A percentile compares a stretch with the other conserved stretches of the same genome.
Evolutionary conservation across 2,329 filamentous ascomycete genomes (phyloP).

Genomic region (Exophiala bonariae): DNA sequence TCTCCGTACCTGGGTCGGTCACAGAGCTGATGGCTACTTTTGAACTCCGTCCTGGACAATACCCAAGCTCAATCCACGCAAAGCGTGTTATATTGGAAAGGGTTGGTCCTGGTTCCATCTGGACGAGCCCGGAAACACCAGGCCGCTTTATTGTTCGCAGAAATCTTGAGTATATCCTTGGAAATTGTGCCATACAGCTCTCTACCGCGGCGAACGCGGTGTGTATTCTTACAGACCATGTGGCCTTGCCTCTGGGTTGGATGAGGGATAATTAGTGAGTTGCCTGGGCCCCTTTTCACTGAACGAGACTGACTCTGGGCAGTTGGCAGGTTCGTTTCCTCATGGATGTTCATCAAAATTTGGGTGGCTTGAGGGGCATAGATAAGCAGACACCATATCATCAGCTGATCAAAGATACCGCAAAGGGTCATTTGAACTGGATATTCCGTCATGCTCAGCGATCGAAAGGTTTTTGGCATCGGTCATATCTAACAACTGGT

Average conservation of each 20-base stretch:
- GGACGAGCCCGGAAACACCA: constrained; percentile 2
- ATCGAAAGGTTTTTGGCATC: constrained; percentile 13
- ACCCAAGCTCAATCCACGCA: too few relatives aligned
- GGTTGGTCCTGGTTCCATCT: constrained; percentile 4
- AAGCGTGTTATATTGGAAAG: neutral
- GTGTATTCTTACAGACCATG: constrained; percentile 16
- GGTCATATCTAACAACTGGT: constrained; percentile 17
- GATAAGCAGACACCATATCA: neutral
- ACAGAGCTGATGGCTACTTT: constrained; percentile 8
- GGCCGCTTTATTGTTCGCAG: constrained; percentile 16
- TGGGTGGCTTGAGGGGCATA: neutral
- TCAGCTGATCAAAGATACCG: constrained; percentile 9
- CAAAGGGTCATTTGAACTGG: constrained; percentile 15
- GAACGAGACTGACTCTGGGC: constrained; percentile 2
- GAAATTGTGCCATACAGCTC: constrained; percentile 13
- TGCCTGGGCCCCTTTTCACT: neutral
- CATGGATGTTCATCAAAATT: constrained; percentile 8
- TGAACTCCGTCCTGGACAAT: constrained; percentile 6
- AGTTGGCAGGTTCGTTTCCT: constrained; percentile 18
- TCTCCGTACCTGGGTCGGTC: neutral
- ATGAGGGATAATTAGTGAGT: constrained; percentile 19
- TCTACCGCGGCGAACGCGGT: constrained; percentile 5
- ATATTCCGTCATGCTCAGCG: constrained; percentile 12
- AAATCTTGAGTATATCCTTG: constrained; percentile 18
- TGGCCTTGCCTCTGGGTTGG: constrained; percentile 16